Conservation (phyloP, 2,329 filamentous ascomycete species). For the Colletotrichum kahawae region DNA sequence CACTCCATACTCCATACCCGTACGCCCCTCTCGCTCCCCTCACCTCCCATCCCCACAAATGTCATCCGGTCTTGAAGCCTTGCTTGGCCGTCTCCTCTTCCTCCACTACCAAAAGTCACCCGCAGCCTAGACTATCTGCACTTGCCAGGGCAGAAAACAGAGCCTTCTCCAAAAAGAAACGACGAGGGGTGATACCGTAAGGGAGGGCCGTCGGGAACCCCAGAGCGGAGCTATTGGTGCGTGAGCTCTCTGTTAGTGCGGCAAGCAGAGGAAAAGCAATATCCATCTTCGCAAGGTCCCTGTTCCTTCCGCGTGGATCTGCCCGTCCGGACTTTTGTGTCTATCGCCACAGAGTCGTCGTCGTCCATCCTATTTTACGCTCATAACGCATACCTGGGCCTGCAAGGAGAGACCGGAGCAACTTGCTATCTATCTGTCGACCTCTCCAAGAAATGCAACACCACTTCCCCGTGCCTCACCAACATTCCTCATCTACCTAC, state of each 20-base stretch:
- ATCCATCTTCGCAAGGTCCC: conserved; percentile 15
- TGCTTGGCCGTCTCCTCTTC: conserved; percentile 8
- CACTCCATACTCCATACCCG: neutral
- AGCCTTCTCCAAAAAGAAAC: conserved; percentile 22
- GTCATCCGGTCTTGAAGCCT: conserved; percentile 13
- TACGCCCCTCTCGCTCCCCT: neutral
- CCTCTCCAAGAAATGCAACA: conserved; percentile 24
- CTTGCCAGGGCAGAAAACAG: conserved; percentile 13
- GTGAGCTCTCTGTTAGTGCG: conserved; percentile 23
- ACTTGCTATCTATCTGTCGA: conserved; percentile 7
- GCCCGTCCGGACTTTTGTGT: neutral
- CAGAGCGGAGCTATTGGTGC: conserved; percentile 22
- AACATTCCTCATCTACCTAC: conserved; percentile 24
- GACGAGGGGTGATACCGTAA: conserved; percentile 23
- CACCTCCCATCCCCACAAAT: conserved; percentile 21
- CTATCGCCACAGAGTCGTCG: conserved; percentile 17
- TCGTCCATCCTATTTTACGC: conserved; percentile 3
- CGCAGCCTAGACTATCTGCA: conserved; percentile 3
- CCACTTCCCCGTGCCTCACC: conserved; percentile 5
- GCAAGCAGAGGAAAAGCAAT: conserved; percentile 24
- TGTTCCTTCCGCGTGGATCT: conserved; percentile 21
- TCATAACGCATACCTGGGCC: conserved; percentile 10
- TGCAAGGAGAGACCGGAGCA: conserved; percentile 17
- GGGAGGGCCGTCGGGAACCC: conserved; percentile 20
- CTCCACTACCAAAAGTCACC: conserved; percentile 15